Evolutionary conservation across 257 asterid genomes (phyloP), one percentile per base, ranked within the genome.

Genomic region (Ilex asprella): DNA sequence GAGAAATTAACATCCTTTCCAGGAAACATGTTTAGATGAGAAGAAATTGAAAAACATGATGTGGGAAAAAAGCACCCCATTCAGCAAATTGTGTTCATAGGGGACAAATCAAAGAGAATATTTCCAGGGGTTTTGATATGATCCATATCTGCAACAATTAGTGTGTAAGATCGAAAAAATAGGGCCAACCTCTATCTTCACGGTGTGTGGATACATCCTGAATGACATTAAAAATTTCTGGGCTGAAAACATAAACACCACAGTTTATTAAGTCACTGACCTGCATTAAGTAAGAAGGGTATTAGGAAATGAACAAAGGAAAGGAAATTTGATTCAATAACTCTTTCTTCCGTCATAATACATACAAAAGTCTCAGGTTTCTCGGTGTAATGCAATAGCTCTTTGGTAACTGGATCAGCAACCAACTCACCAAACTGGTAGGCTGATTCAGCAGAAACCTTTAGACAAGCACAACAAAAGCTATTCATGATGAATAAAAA

Each of bases 391-490:
- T 88, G 96, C 78, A 88, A 72, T 60, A 88, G 84, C 72, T 88
- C 91, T 32, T 83, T 86, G 70, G 89, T 83, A 54, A 59, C 66
- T 16, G 91, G 94, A 80, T 88, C 96, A 9, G 96, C 94, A 16
- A 85, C 94, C 79, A 88, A 79, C 75, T 88, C 96, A 49, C 96
- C 94, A 54, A 85, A 88, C 87, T 85, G 87, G 83, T 75, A 79
- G 75, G 96, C 96, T 41, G 91, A 81, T 72, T 88, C 96, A 52
- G 96, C 84, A 11, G 96, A 86, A 64, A 88, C 96, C 96, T 88
- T 70, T 65, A 63, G 30, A 59, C 30, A 39, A 35, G 67, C 15
- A 53, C 27, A 53, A 11, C 14, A 15, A 49, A 11, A 3, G 16
- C 31, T 16, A 29, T 9, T 8, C 7, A 30, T 53, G 9, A 6